phyloP scores from a whole-genome alignment of 371 early-diverging fungal genomes.

The Lichtheimia hyalospora region DNA sequence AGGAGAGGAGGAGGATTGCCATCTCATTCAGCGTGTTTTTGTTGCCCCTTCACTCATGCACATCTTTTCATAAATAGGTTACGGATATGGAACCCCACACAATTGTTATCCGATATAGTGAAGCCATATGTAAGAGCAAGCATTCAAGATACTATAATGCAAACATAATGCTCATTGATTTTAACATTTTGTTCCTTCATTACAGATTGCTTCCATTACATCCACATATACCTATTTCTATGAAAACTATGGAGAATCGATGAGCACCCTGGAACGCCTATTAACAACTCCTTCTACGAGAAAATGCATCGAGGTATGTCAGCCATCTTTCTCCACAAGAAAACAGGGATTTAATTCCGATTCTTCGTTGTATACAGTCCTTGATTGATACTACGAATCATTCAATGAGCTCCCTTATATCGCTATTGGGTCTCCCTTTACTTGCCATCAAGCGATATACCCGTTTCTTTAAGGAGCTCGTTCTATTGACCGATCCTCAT shows the following conservation, averaged over 20 bases:
- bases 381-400: too few species aligned
- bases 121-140: background rate
- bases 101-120: slow-evolving; percentile 22
- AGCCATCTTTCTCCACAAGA: too few species aligned
- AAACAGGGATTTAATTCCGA: too few species aligned
- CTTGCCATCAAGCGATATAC: slow-evolving; percentile 17
- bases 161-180: too few species aligned
- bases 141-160: too few species aligned
- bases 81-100: slow-evolving; percentile 27
- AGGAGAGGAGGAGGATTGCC: too few species aligned
- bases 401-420: slow-evolving; percentile 2
- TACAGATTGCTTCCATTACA: too few species aligned
- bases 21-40: too few species aligned
- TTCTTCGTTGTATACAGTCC: too few species aligned
- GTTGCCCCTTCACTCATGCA: too few species aligned
- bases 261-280: slow-evolving; percentile 15
- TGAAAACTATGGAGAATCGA: slow-evolving; percentile 16
- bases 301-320: slow-evolving; percentile 16
- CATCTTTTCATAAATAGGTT: slow-evolving; percentile 10
- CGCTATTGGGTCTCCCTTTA: slow-evolving; percentile 17
- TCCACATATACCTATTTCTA: slow-evolving; percentile 9
- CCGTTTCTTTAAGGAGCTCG: slow-evolving; percentile 13
- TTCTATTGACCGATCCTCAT: slow-evolving; percentile 19
- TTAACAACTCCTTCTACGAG: slow-evolving; percentile 10
- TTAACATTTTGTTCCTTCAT: too few species aligned